Base-by-base conservation (phyloP, 106 monocot genomes). In the Dioscorea alata region DNA sequence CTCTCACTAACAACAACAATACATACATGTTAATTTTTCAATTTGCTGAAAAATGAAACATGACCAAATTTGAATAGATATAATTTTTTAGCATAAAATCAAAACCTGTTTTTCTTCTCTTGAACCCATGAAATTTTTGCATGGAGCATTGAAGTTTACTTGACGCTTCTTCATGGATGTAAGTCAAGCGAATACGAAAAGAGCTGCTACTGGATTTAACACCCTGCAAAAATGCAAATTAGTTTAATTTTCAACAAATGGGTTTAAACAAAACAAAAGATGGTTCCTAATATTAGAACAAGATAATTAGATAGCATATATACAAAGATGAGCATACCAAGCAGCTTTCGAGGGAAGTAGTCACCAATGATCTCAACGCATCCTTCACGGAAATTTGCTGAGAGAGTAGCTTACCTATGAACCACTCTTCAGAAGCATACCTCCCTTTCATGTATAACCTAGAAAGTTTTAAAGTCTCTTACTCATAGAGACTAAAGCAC, bases 381-480 rank as follows among this genome's bases (percentile, higher is more conserved):
- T 94, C 94, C 74, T 94, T 94, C 61, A 94, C 78, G 34, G 94
- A 77, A 48, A 90, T 79, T 16, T 75, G 76, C 23, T 88, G 74
- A 12, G 21, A 69, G 24, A 53, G 68, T 65, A 70, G 24, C 53
- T 78, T 84, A 48, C 79, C 81, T 34, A 69, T 75, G 64, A 81
- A 85, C 88, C 90, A 90, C 50, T 75, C 65, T 72, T 85, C 87
- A 62, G 64, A 60, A 56, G 33, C 79, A 79, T 90, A 88, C 52
- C 81, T 90, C 32, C 64, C 68, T 73, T 88, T 94, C 67, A 94
- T 57, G 74, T 88, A 81, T 63, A 86, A 76, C 83, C 94, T 94
- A 71, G 21, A 75, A 63, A 78, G 59, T 23, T 49, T 66, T 22
- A 12, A 8, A 70, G 6, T 59, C 17, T 20, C 24, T 23, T 12